Conservation (phyloP, 352 stramenopile species). For the Phytophthora niederhauseri region DNA sequence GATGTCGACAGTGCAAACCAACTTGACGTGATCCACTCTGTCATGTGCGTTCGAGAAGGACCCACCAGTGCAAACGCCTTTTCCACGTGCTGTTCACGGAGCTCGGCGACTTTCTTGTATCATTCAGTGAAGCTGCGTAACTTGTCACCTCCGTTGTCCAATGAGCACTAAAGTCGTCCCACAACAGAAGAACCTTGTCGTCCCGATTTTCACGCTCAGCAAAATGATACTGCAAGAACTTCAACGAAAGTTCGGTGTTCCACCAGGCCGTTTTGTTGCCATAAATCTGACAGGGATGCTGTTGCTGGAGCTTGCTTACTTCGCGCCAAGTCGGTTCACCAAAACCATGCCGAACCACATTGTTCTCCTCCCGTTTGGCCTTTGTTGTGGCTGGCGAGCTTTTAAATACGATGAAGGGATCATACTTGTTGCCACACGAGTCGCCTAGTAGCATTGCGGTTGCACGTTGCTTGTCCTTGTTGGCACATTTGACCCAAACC, state of each 20-base stretch:
- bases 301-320: too few species aligned
- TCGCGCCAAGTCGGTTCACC: neutral
- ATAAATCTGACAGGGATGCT: too few species aligned
- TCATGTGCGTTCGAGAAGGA: conserved; percentile 6
- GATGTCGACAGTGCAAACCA: neutral
- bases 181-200: too few species aligned
- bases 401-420: conserved; percentile 14
- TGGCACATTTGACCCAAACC: conserved; percentile 9
- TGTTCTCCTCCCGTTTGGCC: neutral
- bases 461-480: conserved; percentile 10
- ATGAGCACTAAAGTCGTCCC: too few species aligned
- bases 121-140: neutral
- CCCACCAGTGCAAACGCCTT: conserved; percentile 8
- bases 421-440: conserved; percentile 9
- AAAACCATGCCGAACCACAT: conserved; percentile 9
- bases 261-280: too few species aligned
- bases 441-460: conserved; percentile 6
- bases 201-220: too few species aligned
- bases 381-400: neutral
- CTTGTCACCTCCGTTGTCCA: neutral
- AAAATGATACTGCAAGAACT: too few species aligned
- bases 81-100: conserved; percentile 5
- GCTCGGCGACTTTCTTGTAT: neutral
- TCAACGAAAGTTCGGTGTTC: too few species aligned
- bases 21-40: conserved; percentile 16